These are phyloP conservation scores for Erythrobasidium hasegawianum DNA, from an alignment of 1,284 basidiomycete species.

Conservation along the genomic window DNA sequence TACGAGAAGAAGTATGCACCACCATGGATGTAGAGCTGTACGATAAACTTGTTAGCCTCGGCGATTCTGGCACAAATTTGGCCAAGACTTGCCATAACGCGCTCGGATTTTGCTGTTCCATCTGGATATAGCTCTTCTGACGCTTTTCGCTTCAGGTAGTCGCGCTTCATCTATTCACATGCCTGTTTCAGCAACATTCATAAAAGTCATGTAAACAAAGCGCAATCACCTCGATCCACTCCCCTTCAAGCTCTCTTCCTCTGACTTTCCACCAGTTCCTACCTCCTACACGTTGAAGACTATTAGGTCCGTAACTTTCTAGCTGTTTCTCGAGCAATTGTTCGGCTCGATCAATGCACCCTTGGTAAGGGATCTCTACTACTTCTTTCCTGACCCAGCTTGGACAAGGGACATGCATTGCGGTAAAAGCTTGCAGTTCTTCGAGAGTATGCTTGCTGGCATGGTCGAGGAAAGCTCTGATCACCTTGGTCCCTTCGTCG, in stretches of 20 bases:
- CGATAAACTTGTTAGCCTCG: neutral
- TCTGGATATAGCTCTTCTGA: constrained; percentile 13
- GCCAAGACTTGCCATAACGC: constrained; percentile 44
- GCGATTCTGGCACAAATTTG: neutral
- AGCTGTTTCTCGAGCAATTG: constrained; percentile 49
- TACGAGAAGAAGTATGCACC: constrained; percentile 8
- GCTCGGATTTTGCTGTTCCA: constrained; percentile 39
- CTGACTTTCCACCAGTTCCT: constrained; percentile 43
- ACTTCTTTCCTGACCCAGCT: constrained; percentile 49
- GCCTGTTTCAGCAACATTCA: neutral
- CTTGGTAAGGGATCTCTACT: constrained; percentile 48
- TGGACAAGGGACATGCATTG: constrained; percentile 31
- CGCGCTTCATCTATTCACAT: constrained; percentile 49
- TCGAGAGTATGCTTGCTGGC: constrained; percentile 47
- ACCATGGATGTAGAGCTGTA: constrained; percentile 50
- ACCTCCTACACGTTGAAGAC: constrained; percentile 47
- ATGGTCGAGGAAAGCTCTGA: constrained; percentile 39
- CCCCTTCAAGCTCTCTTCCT: constrained; percentile 42
- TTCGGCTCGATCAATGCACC: constrained; percentile 47
- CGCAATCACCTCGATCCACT: constrained; percentile 43
- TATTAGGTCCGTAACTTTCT: constrained; percentile 44
- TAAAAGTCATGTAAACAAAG: neutral
- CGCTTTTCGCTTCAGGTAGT: constrained; percentile 46
- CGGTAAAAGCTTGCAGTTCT: constrained; percentile 52
- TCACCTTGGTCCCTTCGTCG: constrained; percentile 42